Evolutionary conservation across 2,329 filamentous ascomycete genomes (phyloP).

Genomic region (Alternaria ventricosa): DNA sequence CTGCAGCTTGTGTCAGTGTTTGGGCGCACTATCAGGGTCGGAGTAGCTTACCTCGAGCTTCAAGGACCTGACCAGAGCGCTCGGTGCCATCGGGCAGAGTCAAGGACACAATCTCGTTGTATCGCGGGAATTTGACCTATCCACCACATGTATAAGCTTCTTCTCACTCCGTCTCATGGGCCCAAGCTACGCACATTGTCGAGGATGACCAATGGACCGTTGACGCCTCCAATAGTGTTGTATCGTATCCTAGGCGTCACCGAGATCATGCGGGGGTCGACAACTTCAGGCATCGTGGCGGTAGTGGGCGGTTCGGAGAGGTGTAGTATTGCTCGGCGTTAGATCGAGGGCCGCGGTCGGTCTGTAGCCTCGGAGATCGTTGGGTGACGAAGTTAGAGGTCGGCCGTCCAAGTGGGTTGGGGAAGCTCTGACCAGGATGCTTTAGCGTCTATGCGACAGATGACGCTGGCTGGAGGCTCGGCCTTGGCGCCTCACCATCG

Average conservation of each 20-base stretch:
- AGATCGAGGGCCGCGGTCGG: constrained; percentile 25
- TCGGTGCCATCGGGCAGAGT: constrained; percentile 95
- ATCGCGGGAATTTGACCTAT: constrained; percentile 95
- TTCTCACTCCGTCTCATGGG: constrained; percentile 1
- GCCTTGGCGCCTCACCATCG: constrained; percentile 4
- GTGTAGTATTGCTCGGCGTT: constrained; percentile 26
- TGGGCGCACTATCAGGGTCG: background rate
- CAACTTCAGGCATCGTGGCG: constrained; percentile 46
- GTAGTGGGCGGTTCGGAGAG: constrained; percentile 25
- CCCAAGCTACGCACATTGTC: constrained; percentile 75
- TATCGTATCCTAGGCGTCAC: constrained; percentile 82
- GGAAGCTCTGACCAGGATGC: constrained; percentile 31
- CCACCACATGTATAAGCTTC: constrained; percentile 29
- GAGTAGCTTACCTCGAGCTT: constrained; percentile 80
- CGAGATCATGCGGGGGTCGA: constrained; percentile 60
- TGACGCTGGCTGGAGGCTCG: constrained; percentile 14
- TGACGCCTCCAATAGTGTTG: constrained; percentile 98
- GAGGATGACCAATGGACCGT: constrained; percentile 95
- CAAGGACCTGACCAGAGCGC: constrained; percentile 92
- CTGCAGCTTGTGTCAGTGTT: constrained; percentile 56
- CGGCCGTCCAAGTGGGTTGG: constrained; percentile 33
- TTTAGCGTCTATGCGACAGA: constrained; percentile 17
- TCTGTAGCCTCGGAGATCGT: constrained; percentile 24
- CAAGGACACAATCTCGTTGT: constrained; percentile 96
- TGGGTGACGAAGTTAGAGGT: constrained; percentile 33